A percentile compares a stretch with the other conserved stretches of the same genome.
Evolutionary conservation across 2,329 filamentous ascomycete species (phyloP).

Genomic region (Pestalotiopsis fici): DNA sequence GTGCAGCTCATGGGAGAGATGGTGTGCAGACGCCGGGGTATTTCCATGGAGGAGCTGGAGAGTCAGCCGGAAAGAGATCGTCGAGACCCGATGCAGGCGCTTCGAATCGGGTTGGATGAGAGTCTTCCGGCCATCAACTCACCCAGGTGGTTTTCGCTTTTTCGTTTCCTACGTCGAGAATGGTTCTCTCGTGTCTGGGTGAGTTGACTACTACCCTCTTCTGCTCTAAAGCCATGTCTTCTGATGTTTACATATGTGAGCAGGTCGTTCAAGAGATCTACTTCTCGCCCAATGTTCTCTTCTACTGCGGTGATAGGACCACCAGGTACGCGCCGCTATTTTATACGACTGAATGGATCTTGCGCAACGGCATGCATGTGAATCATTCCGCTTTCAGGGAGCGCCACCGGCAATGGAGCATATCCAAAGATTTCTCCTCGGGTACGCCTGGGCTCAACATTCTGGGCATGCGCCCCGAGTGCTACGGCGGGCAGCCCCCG

Average conservation of each 20-base stretch:
- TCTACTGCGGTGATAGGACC: constrained; percentile 6
- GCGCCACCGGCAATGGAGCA: too few species aligned
- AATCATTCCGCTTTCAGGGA: too few species aligned
- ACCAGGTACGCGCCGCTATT: constrained; percentile 2
- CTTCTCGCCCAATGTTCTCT: constrained; percentile 3
- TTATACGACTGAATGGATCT: constrained; percentile 4
- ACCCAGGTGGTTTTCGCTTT: neutral
- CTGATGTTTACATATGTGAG: too few species aligned
- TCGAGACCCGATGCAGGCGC: neutral
- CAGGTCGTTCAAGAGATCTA: constrained; percentile 7
- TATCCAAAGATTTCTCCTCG: too few species aligned
- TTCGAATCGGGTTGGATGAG: neutral
- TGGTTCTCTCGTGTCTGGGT: constrained; percentile 9
- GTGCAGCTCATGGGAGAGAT: neutral
- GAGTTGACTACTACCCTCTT: too few species aligned
- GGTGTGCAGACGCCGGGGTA: neutral
- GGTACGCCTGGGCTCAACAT: neutral
- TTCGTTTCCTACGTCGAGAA: neutral
- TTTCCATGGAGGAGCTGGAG: neutral
- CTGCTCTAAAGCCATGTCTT: too few species aligned
- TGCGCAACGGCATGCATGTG: neutral
- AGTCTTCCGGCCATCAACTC: neutral
- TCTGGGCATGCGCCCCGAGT: neutral
- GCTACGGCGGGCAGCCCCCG: neutral
- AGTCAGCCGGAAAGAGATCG: neutral